Evolutionary conservation across 495 filamentous ascomycete species (phyloP).

Genomic region (Podospora tetraspora): DNA sequence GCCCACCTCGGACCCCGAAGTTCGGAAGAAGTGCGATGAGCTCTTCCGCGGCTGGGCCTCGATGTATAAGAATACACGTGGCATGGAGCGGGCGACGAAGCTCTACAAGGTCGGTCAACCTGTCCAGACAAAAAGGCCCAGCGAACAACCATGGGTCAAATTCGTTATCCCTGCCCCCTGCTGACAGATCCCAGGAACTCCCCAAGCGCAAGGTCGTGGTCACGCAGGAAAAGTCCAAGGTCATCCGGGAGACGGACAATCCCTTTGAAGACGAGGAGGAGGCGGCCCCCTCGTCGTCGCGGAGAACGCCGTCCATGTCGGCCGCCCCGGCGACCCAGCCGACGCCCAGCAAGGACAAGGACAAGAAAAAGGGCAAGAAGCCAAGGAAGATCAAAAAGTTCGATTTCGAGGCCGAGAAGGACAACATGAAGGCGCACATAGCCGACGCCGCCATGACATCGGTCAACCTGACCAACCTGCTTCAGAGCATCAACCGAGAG

Average conservation of each 20-base stretch:
- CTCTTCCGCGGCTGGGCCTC: conserved; percentile 85
- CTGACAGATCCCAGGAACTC: conserved; percentile 40
- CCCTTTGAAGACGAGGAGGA: conserved; percentile 60
- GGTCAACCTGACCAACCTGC: conserved; percentile 82
- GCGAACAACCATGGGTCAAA: too few species aligned
- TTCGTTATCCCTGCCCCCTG: too few species aligned
- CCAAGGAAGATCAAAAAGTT: conserved; percentile 57
- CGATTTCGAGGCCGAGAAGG: conserved; percentile 83
- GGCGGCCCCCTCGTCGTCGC: conserved; percentile 12
- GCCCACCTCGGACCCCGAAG: conserved; percentile 73
- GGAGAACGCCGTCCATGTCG: conserved; percentile 25
- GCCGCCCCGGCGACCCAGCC: conserved; percentile 21
- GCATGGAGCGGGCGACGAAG: conserved; percentile 70
- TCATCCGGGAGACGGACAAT: conserved; percentile 69
- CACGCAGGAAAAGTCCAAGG: conserved; percentile 71
- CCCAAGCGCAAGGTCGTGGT: conserved; percentile 50
- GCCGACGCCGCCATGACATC: conserved; percentile 82
- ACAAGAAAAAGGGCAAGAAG: conserved; percentile 47
- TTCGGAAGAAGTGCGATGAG: conserved; percentile 77
- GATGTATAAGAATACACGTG: conserved; percentile 73
- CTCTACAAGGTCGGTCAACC: conserved; percentile 62
- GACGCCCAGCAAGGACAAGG: conserved; percentile 38
- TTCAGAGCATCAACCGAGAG: conserved; percentile 90
- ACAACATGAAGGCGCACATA: conserved; percentile 72
- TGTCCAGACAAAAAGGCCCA: background rate